Evolutionary conservation across 2,329 filamentous ascomycete genomes (phyloP).

Genomic region (Metarhizium humberi): DNA sequence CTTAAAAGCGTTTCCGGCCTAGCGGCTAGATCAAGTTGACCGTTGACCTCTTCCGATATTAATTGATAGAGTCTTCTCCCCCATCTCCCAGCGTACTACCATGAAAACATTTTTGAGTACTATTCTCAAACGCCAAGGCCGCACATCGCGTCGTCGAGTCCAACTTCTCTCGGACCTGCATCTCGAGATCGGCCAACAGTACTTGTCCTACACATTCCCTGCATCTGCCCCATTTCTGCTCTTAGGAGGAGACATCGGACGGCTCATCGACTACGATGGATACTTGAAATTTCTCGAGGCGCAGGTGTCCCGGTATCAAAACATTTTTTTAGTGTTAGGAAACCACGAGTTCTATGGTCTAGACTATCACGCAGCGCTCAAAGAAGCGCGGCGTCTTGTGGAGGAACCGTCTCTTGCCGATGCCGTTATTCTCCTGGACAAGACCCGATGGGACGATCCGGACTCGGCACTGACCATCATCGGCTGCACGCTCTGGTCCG

Average conservation of each 20-base stretch:
- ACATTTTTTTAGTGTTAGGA: constrained; percentile 39
- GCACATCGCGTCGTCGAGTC: neutral
- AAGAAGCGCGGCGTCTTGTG: constrained; percentile 25
- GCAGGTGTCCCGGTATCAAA: constrained; percentile 31
- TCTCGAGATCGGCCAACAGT: constrained; percentile 36
- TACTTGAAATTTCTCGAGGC: constrained; percentile 33
- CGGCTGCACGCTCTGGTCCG: constrained; percentile 50
- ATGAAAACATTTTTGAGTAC: constrained; percentile 5
- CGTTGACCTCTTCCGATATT: no score
- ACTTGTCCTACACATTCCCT: constrained; percentile 30
- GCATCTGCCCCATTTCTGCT: constrained; percentile 32
- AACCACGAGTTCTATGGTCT: constrained; percentile 46
- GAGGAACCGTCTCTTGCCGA: constrained; percentile 27
- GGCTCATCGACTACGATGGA: constrained; percentile 33
- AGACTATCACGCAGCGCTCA: constrained; percentile 26
- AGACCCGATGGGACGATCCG: constrained; percentile 27
- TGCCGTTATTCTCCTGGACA: constrained; percentile 34
- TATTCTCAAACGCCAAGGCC: constrained; percentile 1
- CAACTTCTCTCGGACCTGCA: constrained; percentile 41
- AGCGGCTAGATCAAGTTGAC: no score
- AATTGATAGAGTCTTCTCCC: neutral
- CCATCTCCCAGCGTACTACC: neutral
- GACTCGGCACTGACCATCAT: constrained; percentile 37
- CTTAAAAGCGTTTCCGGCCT: no score
- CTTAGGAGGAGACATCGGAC: constrained; percentile 41